Evolutionary conservation across 2,329 filamentous ascomycete genomes (phyloP), one percentile per base, ranked within the genome.

Genomic region (Pseudogymnoascus pannorum): DNA sequence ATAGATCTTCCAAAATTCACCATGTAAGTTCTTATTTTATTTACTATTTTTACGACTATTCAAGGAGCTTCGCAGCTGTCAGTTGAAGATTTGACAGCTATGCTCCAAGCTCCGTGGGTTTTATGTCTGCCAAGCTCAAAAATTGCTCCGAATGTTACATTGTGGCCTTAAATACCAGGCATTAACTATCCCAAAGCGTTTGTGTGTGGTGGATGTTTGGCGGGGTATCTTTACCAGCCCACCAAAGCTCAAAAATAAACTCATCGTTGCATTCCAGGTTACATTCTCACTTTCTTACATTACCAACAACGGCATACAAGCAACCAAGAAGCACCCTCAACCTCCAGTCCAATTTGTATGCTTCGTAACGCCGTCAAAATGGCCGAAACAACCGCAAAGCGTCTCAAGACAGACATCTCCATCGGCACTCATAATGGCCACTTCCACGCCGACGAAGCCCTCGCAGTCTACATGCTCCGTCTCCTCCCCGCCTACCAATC

Each of bases 401-500:
- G 90, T 75, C 78, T 95, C 74, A 96, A 96, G 82, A 90, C 87
- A 68, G 80, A 84, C 65, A 76, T 78, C 65, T 69, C 71, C 61
- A 77, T 88, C 66, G 94, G 92, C 72, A 99, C 94, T 29, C 94
- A 99, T 83, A 97, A 88, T 78, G 94, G 94, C 68, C 92, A 97
- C 80, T 99, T 99, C 83, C 94, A 99, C 79, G 94, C 94, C 74
- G 94, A 99, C 76, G 94, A 99, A 79, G 93, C 94, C 64, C 86
- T 99, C 44, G 94, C 94, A 62, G 92, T 99, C 66, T 92, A 96
- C 80, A 91, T 99, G 81, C 89, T 99, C 68, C 91, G 92, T 66
- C 84, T 89, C 62, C 88, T 97, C 16, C 93, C 94, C 20, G 78
- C 87, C 63, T 99, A 97, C 79, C 75, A 81, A 61, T 77, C 82